Base-by-base conservation (phyloP, 2,329 filamentous ascomycete species). In the Ophiocordyceps unilateralis region DNA sequence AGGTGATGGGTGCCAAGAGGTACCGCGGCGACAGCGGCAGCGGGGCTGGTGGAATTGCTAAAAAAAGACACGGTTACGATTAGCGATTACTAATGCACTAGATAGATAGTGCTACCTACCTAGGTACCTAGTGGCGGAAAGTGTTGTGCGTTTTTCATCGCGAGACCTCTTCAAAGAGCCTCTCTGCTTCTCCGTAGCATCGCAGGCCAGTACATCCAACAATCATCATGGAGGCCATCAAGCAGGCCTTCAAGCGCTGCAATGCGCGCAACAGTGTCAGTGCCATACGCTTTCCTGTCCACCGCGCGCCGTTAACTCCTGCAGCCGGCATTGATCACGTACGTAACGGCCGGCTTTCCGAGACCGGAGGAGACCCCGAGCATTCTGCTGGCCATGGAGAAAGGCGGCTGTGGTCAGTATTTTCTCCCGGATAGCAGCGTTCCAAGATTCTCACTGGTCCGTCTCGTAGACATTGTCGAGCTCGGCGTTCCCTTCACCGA, bases 401-500 rank as follows among this genome's bases (percentile, higher is more conserved):
- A 81, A 59, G 91, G 91, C 56, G 91, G 91, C 52, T 81, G 89
- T 55, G 85, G 85, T 91, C 68, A 53, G 72, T 58, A 28, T 15
- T 15, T 12, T 15, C 12, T 23, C 2, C 7, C 26, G 17, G 17
- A 28, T 10, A 12, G 2, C 9, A 8, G 23, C 19, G 9, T 28
- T 9, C 17, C 20, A 23, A 30, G 28, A 11, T 3, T 14, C n/a
- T 15, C 12, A 30, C 28, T 30, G 11, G 11, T 40, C 24, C 17
- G 2, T 22, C 6, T 17, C 8, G 22, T 36, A 63, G 91, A 98
- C 62, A 70, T 98, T 47, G 93, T 98, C 55, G 91, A 98, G 64
- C 78, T 98, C 51, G 91, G 89, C 49, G 79, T 94, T 44, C 91
- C 91, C 42, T 98, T 98, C 67, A 95, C 89, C 55, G 91, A 98